phyloP scores from a whole-genome alignment of 1,284 basidiomycete genomes.

The Leucoagaricus sp. region DNA sequence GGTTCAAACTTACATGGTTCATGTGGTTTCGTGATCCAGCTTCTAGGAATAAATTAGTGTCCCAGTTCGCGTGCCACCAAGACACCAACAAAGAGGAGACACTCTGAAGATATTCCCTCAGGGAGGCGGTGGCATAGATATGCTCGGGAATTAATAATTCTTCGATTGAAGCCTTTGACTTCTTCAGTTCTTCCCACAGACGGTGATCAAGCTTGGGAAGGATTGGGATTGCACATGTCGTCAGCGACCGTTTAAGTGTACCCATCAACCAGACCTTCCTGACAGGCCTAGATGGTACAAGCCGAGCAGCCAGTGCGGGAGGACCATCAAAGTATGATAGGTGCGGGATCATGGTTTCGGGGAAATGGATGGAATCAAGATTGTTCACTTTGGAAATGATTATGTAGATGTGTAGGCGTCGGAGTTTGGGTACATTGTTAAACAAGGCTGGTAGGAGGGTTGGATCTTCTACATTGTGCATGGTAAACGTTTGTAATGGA shows the following conservation, averaged over 20 bases:
- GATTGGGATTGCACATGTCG: neutral
- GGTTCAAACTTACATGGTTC: neutral
- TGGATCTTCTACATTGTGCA: slow-evolving; percentile 2
- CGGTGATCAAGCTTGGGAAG: neutral
- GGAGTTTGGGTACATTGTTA: neutral
- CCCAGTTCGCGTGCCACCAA: slow-evolving; percentile 12
- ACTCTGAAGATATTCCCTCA: neutral
- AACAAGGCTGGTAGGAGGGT: slow-evolving; percentile 1
- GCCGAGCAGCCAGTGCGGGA: neutral
- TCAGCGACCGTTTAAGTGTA: neutral
- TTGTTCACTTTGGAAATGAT: neutral
- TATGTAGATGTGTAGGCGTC: slow-evolving; percentile 1
- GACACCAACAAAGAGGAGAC: slow-evolving; percentile 5
- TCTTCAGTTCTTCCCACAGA: neutral
- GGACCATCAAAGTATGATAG: slow-evolving; percentile 9
- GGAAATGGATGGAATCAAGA: neutral
- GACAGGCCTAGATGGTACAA: slow-evolving; percentile 4
- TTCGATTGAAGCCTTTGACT: neutral
- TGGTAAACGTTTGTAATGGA: neutral
- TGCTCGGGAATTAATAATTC: slow-evolving; percentile 7
- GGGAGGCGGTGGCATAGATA: neutral
- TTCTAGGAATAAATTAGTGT: neutral
- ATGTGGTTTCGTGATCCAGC: neutral
- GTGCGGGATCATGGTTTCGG: neutral
- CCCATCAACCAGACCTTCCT: slow-evolving; percentile 10